Evolutionary conservation across 164 flowering plant species (phyloP).

Genomic region (Houttuynia cordata): DNA sequence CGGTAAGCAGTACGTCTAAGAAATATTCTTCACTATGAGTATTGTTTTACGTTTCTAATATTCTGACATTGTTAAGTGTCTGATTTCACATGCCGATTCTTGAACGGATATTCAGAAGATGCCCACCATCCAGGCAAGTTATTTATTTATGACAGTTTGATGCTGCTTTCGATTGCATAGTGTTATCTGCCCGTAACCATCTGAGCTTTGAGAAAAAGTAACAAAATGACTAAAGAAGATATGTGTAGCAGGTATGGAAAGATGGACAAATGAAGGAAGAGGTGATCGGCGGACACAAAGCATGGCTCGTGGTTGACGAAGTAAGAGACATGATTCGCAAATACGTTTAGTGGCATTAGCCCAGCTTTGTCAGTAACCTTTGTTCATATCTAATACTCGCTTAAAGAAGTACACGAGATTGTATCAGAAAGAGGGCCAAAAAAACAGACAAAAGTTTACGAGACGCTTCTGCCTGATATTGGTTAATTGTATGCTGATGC

Average conservation of each 20-base stretch:
- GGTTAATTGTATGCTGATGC: too few species aligned
- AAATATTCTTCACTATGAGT: too few species aligned
- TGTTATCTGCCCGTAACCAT: background rate
- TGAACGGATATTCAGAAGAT: slow-evolving; percentile 48
- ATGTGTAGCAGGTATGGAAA: slow-evolving; percentile 56
- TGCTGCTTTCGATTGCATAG: background rate
- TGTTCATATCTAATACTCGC: too few species aligned
- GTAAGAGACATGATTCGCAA: slow-evolving; percentile 79
- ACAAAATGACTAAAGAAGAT: background rate
- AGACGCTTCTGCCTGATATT: too few species aligned
- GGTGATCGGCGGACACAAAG: slow-evolving; percentile 91
- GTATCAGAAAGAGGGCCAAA: too few species aligned
- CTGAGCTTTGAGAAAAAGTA: background rate
- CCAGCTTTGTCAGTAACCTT: too few species aligned
- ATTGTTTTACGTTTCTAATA: background rate
- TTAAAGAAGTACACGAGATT: too few species aligned
- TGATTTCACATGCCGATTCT: background rate
- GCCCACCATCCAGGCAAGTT: slow-evolving; percentile 89
- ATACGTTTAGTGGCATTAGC: slow-evolving; percentile 16
- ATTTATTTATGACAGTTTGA: background rate
- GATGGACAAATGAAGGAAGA: slow-evolving; percentile 94
- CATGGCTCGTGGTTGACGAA: slow-evolving; percentile 89
- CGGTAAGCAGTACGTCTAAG: slow-evolving; percentile 62
- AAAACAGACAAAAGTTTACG: too few species aligned
- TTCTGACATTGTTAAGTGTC: background rate